phyloP scores from a whole-genome alignment of 257 asterid species.

The Lithospermum erythrorhizon region DNA sequence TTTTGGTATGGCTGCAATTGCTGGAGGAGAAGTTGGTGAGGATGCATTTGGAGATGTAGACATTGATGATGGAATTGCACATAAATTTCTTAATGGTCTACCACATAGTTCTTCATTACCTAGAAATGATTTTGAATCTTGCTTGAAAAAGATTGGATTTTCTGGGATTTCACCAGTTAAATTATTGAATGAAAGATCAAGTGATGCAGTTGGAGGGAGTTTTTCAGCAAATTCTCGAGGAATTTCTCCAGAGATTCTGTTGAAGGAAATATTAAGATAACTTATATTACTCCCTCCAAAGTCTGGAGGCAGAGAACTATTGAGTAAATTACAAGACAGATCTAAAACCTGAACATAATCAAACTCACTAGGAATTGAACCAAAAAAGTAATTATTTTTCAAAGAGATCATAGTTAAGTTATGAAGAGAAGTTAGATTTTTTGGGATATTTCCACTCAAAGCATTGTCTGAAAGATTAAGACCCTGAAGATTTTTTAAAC shows the following conservation, averaged over 20 bases:
- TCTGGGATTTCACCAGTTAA: conserved; percentile 61
- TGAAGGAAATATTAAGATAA: conserved; percentile 55
- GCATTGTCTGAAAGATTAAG: conserved; percentile 79
- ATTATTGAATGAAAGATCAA: conserved; percentile 66
- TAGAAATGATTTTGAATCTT: conserved; percentile 28
- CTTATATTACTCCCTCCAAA: conserved; percentile 44
- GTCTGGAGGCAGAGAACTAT: conserved; percentile 55
- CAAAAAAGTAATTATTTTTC: conserved; percentile 62
- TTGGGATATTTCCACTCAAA: conserved; percentile 57
- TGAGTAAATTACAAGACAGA: conserved; percentile 77
- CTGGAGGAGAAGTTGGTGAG: conserved; percentile 63
- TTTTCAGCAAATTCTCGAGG: conserved; percentile 38
- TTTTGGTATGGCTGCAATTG: conserved; percentile 83
- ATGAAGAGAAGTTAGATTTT: conserved; percentile 23
- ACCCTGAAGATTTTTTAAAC: conserved; percentile 27
- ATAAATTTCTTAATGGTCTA: conserved; percentile 30
- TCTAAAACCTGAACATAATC: conserved; percentile 42
- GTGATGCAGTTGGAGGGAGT: conserved; percentile 41
- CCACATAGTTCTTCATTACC: conserved; percentile 74
- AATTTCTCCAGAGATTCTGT: conserved; percentile 63
- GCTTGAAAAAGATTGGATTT: conserved; percentile 31
- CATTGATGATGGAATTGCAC: conserved; percentile 50
- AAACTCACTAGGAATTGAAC: conserved; percentile 51
- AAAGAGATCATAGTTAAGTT: conserved; percentile 44
- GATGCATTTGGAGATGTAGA: conserved; percentile 35